These are phyloP conservation scores for Phalaenopsis hybrid DNA, from an alignment of 116 monocot genomes.

Conservation along the genomic window DNA sequence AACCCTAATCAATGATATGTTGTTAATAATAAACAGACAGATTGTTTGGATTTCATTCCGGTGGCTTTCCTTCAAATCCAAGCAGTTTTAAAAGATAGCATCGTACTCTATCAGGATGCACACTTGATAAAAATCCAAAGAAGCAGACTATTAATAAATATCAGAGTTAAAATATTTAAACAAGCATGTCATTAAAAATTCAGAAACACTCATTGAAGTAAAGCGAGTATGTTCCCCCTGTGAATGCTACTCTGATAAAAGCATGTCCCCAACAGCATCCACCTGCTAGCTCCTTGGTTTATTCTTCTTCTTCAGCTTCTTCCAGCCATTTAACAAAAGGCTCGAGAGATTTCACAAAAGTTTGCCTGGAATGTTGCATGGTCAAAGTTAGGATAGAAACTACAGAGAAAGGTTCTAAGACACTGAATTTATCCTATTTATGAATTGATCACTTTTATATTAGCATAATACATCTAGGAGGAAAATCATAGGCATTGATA, in stretches of 20 bases:
- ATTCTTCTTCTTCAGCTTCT: conserved; percentile 95
- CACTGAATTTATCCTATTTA: too few relatives aligned
- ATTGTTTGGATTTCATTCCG: too few relatives aligned
- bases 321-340: conserved; percentile 97
- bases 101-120: too few relatives aligned
- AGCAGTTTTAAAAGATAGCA: too few relatives aligned
- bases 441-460: too few relatives aligned
- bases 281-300: conserved; percentile 4
- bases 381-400: background rate
- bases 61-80: too few relatives aligned
- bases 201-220: background rate
- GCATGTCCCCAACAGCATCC: background rate
- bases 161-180: background rate
- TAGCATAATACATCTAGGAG: too few relatives aligned
- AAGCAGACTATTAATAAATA: background rate
- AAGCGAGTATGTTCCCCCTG: background rate
- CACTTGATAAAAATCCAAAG: background rate
- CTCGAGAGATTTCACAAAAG: conserved; percentile 92
- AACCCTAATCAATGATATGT: too few relatives aligned
- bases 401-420: background rate
- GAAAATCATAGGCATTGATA: too few relatives aligned
- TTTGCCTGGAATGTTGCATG: conserved; percentile 46
- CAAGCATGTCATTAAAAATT: background rate
- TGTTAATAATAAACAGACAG: too few relatives aligned
- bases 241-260: background rate